Evolutionary conservation across 768 basidiomycete species (phyloP).

Genomic region (Termitomyces titanicus): DNA sequence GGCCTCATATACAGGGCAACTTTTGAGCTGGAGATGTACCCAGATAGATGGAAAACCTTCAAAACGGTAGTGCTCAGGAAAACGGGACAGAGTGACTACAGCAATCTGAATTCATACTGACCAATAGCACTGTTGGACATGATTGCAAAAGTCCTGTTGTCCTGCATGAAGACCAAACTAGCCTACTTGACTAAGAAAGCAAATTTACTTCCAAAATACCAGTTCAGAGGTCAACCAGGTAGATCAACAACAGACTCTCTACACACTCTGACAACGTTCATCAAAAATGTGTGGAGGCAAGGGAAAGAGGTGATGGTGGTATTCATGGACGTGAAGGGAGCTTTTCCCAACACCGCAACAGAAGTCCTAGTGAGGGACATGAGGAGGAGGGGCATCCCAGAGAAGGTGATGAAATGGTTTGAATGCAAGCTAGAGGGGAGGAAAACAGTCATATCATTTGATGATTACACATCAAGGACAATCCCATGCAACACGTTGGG

Average conservation of each 20-base stretch:
- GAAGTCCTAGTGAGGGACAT: background rate
- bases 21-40: too few relatives aligned
- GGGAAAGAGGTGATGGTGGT: background rate
- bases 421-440: background rate
- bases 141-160: background rate
- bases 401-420: background rate
- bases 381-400: background rate
- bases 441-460: background rate
- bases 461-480: background rate
- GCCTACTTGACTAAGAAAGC: background rate
- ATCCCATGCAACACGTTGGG: background rate
- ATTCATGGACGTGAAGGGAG: background rate
- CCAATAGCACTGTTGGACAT: background rate
- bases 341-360: background rate
- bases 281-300: background rate
- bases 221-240: background rate
- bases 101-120: background rate
- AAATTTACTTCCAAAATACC: background rate
- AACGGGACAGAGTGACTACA: background rate
- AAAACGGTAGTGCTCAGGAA: too few relatives aligned
- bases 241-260: background rate
- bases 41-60: too few relatives aligned
- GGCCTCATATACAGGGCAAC: too few relatives aligned
- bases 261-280: background rate
- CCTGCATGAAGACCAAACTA: background rate